Evolutionary conservation across 441 rosid genomes (phyloP).

Genomic region (Erodium texanum): DNA sequence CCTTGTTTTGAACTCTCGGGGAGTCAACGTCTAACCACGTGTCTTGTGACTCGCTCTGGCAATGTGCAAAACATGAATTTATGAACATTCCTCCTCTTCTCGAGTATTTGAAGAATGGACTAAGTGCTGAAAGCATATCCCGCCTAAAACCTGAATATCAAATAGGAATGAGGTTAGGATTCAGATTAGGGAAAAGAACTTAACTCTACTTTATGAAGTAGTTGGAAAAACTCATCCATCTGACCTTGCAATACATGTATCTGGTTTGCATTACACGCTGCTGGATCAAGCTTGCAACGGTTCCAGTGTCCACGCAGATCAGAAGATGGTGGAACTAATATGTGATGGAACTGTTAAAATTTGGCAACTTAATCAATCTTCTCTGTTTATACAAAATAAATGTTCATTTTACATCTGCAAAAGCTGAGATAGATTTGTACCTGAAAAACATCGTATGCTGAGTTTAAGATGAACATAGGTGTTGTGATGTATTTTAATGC

Average conservation of each 20-base stretch:
- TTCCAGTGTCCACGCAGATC: constrained; percentile 50
- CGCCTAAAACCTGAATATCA: constrained; percentile 40
- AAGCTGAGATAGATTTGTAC: constrained; percentile 20
- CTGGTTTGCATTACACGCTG: constrained; percentile 41
- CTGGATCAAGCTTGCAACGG: constrained; percentile 46
- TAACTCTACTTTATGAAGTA: too few relatives aligned
- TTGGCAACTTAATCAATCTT: constrained; percentile 4
- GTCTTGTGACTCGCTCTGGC: constrained; percentile 60
- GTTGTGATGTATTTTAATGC: constrained; percentile 39
- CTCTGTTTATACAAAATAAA: background rate
- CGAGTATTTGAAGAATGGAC: constrained; percentile 28
- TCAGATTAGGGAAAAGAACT: too few relatives aligned
- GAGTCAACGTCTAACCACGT: constrained; percentile 59
- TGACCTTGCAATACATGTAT: constrained; percentile 47
- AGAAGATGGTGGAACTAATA: constrained; percentile 51
- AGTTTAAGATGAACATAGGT: constrained; percentile 55
- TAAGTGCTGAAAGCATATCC: constrained; percentile 41
- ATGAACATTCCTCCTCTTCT: constrained; percentile 53
- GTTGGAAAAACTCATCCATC: background rate
- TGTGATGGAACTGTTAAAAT: constrained; percentile 55
- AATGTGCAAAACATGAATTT: constrained; percentile 68
- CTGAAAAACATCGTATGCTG: constrained; percentile 67
- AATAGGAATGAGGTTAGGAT: too few relatives aligned
- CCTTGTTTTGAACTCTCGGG: constrained; percentile 51
- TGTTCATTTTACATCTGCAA: constrained; percentile 11